Evolutionary conservation across 2,329 filamentous ascomycete genomes (phyloP).

Genomic region (Ophiocordyceps unilateralis): DNA sequence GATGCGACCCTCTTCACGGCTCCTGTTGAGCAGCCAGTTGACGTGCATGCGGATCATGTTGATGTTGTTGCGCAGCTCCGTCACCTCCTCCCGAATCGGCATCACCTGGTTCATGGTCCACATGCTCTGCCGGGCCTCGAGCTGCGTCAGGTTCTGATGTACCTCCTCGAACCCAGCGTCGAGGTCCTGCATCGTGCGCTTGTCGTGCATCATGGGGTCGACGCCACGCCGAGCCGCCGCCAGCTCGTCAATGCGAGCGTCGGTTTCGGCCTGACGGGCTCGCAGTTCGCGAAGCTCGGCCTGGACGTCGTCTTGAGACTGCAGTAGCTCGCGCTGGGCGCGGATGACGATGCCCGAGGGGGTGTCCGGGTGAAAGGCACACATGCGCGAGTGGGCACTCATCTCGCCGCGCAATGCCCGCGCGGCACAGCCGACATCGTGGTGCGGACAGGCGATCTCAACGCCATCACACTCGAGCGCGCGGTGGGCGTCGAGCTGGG

Average conservation of each 20-base stretch:
- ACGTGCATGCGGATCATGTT: conserved; percentile 43
- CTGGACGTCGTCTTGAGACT: conserved; percentile 18
- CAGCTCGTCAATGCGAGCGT: conserved; percentile 17
- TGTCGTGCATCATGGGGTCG: conserved; percentile 31
- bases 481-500: conserved; percentile 28
- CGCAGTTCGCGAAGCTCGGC: conserved; percentile 18
- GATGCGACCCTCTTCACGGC: conserved; percentile 27
- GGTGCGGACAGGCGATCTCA: conserved; percentile 29
- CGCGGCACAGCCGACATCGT: conserved; percentile 18
- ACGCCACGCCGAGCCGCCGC: conserved; percentile 13
- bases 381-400: conserved; percentile 26
- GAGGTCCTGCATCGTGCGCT: conserved; percentile 23
- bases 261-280: conserved; percentile 15
- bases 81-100: conserved; percentile 44
- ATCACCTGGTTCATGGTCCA: conserved; percentile 45
- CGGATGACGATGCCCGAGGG: conserved; percentile 34
- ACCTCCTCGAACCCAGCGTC: conserved; percentile 34
- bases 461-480: conserved; percentile 31
- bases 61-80: conserved; percentile 38
- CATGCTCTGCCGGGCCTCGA: conserved; percentile 42
- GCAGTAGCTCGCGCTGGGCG: conserved; percentile 29
- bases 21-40: conserved; percentile 37
- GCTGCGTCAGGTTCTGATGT: conserved; percentile 36
- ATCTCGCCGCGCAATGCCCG: conserved; percentile 19
- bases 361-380: conserved; percentile 31